Evolutionary conservation across 1,284 basidiomycete species (phyloP), one percentile per base, ranked within the genome.

Genomic region (Neolentinus lepideus): DNA sequence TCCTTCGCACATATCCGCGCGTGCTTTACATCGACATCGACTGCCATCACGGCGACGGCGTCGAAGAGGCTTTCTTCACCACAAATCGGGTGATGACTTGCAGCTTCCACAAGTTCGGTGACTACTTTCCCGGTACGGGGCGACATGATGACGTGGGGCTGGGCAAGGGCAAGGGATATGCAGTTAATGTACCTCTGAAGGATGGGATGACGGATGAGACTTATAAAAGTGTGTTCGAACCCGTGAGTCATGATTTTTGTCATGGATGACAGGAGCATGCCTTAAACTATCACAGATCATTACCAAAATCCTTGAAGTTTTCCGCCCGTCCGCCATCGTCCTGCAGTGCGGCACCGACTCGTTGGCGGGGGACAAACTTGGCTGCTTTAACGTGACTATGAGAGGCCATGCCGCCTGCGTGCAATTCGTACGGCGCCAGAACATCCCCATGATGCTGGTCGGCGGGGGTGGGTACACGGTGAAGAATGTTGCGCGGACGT

Each of bases 1-100:
- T 97, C 12, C 75, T 96, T 12, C 81, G 92, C 62, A 83, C 75
- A 52, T 85, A 83, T 65, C 84, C 91, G 0, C 89, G 97, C 56
- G 95, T 99, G 1, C 76, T 99, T 24, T 99, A 99, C 71, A 91
- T 99, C 67, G 96, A 99, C 71, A 96, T 99, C 56, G 96, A 99
- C 71, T 94, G 94, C 56, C 96, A 98, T 69, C 96, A 99, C 65
- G 96, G 96, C 6, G 97, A 99, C 67, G 97, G 96, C 19, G 96
- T 99, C 33, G 96, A 99, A 66, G 96, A 99, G 68, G 97, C 96
- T 1, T 99, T 99, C 75, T 98, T 98, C 71, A 94, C 92, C 24
- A 98, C 94, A 2, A 91, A 99, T 68, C 79, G 96, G 54, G 96
- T 99, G 62, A 94, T 98, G 88, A 98, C 96, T 2, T 87, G 86